Conservation (phyloP, 2,329 filamentous ascomycete genomes). For the Cucurbitaria berberidis region DNA sequence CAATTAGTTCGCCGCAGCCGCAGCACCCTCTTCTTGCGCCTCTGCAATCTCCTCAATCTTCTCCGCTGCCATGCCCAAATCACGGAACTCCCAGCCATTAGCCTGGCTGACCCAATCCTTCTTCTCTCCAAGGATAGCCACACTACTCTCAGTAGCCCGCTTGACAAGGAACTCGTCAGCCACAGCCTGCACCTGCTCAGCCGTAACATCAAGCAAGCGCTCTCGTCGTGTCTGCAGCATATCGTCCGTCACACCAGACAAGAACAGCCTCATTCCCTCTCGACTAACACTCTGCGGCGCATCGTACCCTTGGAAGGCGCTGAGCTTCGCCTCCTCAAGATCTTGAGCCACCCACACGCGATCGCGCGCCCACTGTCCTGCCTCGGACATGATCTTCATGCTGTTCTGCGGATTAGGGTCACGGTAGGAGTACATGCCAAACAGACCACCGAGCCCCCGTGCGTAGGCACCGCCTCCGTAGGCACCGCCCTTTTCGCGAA, state of each 20-base stretch:
- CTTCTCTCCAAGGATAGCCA: slow-evolving; percentile 81
- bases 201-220: slow-evolving; percentile 83
- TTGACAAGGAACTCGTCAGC: slow-evolving; percentile 84
- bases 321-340: slow-evolving; percentile 94
- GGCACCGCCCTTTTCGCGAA: slow-evolving; percentile 95
- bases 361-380: slow-evolving; percentile 82
- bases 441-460: slow-evolving; percentile 78
- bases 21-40: slow-evolving; percentile 23
- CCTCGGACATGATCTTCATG: slow-evolving; percentile 79
- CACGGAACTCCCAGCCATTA: slow-evolving; percentile 76
- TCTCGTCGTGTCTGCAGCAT: slow-evolving; percentile 88
- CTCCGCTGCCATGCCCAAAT: slow-evolving; percentile 66
- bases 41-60: slow-evolving; percentile 35
- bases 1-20: slow-evolving; percentile 15
- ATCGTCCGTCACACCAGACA: slow-evolving; percentile 82
- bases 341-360: slow-evolving; percentile 82
- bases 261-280: slow-evolving; percentile 85
- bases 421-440: slow-evolving; percentile 95
- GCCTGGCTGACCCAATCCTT: slow-evolving; percentile 70
- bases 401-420: slow-evolving; percentile 94
- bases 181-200: slow-evolving; percentile 77
- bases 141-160: slow-evolving; percentile 65
- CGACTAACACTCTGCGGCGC: slow-evolving; percentile 85
- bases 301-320: slow-evolving; percentile 90
- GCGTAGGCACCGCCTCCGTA: slow-evolving; percentile 93